Base-by-base conservation (phyloP, 1,284 basidiomycete species). In the Puccinia novopanici region DNA sequence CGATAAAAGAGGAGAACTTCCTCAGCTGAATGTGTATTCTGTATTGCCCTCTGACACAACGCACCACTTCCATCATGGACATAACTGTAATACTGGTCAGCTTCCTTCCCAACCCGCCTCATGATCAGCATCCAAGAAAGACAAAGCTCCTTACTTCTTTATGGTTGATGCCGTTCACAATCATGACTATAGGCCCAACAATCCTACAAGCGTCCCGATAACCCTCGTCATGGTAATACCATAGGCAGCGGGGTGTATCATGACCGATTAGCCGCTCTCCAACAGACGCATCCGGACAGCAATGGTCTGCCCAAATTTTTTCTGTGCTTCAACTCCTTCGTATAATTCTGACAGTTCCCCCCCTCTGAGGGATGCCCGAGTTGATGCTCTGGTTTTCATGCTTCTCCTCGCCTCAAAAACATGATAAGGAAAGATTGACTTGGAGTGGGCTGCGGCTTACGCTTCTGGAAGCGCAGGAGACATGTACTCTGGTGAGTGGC, bases 261-360 rank as follows among this genome's bases (percentile, higher is more conserved):
- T 4, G 19, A 52, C 50, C 9, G 50, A 52, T 52, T 52, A 52
- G 50, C 9, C 10, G 19, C 50, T 52, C 19, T 52, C 4, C 37
- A 65, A 30, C 42, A 48, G 37, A 50, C 65, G 10, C 57, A 75
- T 30, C 24, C n/a, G 15, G 57, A 75, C 50, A 59, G 74, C 34
- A 52, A 75, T 75, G 74, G 59, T 75, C 59, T 17, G 10, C 27
- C 6, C 19, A 59, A 59, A 59, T 22, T 34, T 59, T 22, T 22
- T 59, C 19, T 10, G 19, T 22, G 19, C n/a, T 59, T n/a, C 30
- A 59, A 8, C 45, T 45, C 45, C 15, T 45, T 15, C 19, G 9
- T 17, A 15, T 52, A 8, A 52, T 10, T 15, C 15, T 45, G 42
- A 45, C 6, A 45, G 42, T 45, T 45, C 42, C 15, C 8, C 42